Base-by-base conservation (phyloP, 108 stramenopile species). In the Pseudonitzschia multistriata region DNA sequence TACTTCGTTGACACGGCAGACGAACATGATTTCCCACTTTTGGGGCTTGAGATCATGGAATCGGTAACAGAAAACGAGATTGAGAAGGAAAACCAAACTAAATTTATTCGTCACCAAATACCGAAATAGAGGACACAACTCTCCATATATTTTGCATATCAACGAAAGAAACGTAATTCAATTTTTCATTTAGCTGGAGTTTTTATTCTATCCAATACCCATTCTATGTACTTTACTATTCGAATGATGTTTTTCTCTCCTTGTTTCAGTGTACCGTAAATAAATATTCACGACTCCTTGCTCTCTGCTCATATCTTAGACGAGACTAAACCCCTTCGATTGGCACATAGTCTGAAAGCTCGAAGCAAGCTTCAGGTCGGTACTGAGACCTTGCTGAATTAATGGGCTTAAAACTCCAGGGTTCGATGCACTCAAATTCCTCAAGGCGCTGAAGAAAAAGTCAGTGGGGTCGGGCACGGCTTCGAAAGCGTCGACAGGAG, bases 401-500 rank as follows among this genome's bases (percentile, higher is more conserved):
- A 91, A 59, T 33, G 88, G 85, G 52, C 68, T 62, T 15, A 93
- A 42, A 4, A 75, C 64, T 39, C 87, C 88, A 48, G 88, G 87
- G 28, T 84, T 72, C 3, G 83, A 68, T 6, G 78, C 28, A 37
- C 77, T 74, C 37, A 89, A 36, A 31, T 28, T n/a, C 31, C 79
- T 64, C 45, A 95, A 28, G 11, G 88, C 73, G 31, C 76, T 62
- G 3, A 75, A 79, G 39, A 95, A 88, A 22, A 35, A 37, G 5
- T 53, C 37, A 35, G 70, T 66, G 36, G 91, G 83, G 76, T 96
- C 86, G 13, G 65, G 34, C 50, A 92, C 64, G n/a, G 83, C 81
- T 11, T 78, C 36, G 53, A 96, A 92, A 14, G 88, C 83, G 67
- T 96, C 95, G 40, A 78, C 80, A 0, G 74, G 76, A 47, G 81